Conservation (phyloP, 768 basidiomycete species). For the Termitomyces sp. region DNA sequence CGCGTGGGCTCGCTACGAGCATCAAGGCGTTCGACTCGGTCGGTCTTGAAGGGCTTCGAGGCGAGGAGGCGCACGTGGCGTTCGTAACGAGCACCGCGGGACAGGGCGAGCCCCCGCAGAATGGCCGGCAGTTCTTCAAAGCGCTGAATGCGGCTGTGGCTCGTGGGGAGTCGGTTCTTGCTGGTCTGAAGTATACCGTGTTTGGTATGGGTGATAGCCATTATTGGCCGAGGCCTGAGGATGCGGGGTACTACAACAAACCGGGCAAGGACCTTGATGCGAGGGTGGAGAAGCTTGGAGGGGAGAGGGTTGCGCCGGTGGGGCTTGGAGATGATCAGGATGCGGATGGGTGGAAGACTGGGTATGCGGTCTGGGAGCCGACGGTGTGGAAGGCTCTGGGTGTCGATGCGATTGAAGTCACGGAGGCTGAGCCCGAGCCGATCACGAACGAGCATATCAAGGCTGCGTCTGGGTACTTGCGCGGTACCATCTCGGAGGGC, state of each 20-base stretch:
- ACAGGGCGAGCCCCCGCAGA: slow-evolving; percentile 97
- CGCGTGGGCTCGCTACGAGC: slow-evolving; percentile 76
- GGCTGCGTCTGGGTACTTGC: slow-evolving; percentile 88
- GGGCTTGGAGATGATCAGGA: slow-evolving; percentile 98
- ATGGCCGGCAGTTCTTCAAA: slow-evolving; percentile 89
- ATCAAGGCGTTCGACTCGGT: slow-evolving; percentile 80
- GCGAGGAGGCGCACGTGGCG: slow-evolving; percentile 68
- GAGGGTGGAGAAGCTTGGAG: slow-evolving; percentile 77
- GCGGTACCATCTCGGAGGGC: slow-evolving; percentile 94
- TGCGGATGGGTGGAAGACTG: slow-evolving; percentile 92
- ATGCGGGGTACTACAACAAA: slow-evolving; percentile 98
- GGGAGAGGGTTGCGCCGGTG: slow-evolving; percentile 64
- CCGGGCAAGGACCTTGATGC: slow-evolving; percentile 87
- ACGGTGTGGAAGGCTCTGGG: slow-evolving; percentile 91
- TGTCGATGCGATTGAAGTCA: slow-evolving; percentile 83
- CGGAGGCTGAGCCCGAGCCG: slow-evolving; percentile 90
- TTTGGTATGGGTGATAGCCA: slow-evolving; percentile 98
- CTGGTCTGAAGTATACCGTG: slow-evolving; percentile 73
- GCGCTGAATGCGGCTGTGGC: slow-evolving; percentile 64
- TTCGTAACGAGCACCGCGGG: slow-evolving; percentile 93
- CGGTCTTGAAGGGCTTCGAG: slow-evolving; percentile 66
- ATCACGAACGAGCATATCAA: slow-evolving; percentile 99
- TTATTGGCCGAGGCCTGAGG: slow-evolving; percentile 97
- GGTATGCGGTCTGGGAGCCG: slow-evolving; percentile 96
- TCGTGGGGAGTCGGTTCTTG: slow-evolving; percentile 55